A percentile compares a stretch with the other conserved stretches of the same genome.
These are phyloP conservation scores for Kluyveromyces sp. DNA, from an alignment of 1,139 yeast species.

Conservation along the genomic window DNA sequence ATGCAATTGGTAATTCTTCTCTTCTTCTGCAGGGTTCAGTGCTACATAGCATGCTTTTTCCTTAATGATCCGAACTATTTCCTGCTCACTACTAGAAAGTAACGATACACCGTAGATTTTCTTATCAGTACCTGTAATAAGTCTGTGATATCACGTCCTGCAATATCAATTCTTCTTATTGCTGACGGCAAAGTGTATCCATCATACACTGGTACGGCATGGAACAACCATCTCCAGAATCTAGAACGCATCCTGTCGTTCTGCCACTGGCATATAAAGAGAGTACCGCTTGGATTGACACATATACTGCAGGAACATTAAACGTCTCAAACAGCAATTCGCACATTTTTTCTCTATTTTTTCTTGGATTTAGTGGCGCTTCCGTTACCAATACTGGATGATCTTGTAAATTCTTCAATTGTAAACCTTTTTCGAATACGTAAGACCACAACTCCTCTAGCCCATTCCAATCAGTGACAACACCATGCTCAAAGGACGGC, in stretches of 20 bases:
- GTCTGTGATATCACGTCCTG: conserved; percentile 82
- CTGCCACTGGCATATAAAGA: conserved; percentile 83
- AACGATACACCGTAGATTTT: conserved; percentile 38
- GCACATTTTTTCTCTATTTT: conserved; percentile 64
- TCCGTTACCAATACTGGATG: conserved; percentile 87
- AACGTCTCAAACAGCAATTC: conserved; percentile 78
- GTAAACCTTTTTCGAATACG: conserved; percentile 52
- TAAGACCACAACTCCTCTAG: conserved; percentile 73
- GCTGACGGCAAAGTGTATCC: conserved; percentile 77
- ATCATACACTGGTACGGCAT: conserved; percentile 81
- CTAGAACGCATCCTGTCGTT: conserved; percentile 85
- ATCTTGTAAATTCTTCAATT: conserved; percentile 64
- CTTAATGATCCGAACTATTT: conserved; percentile 69
- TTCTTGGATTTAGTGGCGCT: conserved; percentile 74
- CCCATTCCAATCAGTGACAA: conserved; percentile 78
- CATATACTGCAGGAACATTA: conserved; percentile 79
- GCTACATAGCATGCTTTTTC: conserved; percentile 70
- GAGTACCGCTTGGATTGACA: conserved; percentile 76
- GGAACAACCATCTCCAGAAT: conserved; percentile 91
- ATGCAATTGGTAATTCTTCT: conserved; percentile 39
- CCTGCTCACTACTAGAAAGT: conserved; percentile 59
- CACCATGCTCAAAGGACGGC: conserved; percentile 76
- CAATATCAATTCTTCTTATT: conserved; percentile 68
- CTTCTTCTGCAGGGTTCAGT: conserved; percentile 61
- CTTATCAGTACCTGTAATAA: conserved; percentile 62